Conservation (phyloP, 495 filamentous ascomycete species). For the Xylaria venustula region DNA sequence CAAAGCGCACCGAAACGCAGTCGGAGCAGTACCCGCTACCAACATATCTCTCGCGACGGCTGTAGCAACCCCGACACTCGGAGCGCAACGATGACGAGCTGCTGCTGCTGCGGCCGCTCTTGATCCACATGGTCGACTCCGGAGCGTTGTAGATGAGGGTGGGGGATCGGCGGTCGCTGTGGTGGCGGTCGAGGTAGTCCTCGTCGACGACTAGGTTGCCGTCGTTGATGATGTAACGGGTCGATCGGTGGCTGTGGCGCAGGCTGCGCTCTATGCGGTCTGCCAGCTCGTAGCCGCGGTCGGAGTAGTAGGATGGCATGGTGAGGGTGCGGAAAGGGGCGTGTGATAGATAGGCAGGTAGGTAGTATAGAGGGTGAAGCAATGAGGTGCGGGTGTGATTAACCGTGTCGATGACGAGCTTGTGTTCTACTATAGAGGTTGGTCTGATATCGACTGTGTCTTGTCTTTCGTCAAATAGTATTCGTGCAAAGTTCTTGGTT, state of each 20-base stretch:
- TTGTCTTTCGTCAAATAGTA: no score
- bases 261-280: slow-evolving; percentile 7
- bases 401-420: neutral
- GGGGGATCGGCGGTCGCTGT: slow-evolving; percentile 11
- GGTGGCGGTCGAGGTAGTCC: neutral
- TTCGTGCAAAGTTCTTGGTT: no score
- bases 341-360: neutral
- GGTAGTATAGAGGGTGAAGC: neutral
- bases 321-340: neutral
- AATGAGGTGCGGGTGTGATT: neutral
- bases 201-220: slow-evolving; percentile 20
- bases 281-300: slow-evolving; percentile 10
- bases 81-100: slow-evolving; percentile 24
- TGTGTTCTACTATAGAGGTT: no score
- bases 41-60: slow-evolving; percentile 12
- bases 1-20: slow-evolving; percentile 7
- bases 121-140: slow-evolving; percentile 19
- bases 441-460: no score
- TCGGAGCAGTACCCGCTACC: slow-evolving; percentile 23
- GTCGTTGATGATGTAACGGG: slow-evolving; percentile 24
- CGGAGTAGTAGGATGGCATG: slow-evolving; percentile 17
- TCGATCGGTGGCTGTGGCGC: slow-evolving; percentile 7
- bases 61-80: slow-evolving; percentile 18
- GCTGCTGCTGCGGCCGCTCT: slow-evolving; percentile 3
- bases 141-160: slow-evolving; percentile 34